Conservation (phyloP, 1,284 basidiomycete genomes). For the Trichosporon sp. region DNA sequence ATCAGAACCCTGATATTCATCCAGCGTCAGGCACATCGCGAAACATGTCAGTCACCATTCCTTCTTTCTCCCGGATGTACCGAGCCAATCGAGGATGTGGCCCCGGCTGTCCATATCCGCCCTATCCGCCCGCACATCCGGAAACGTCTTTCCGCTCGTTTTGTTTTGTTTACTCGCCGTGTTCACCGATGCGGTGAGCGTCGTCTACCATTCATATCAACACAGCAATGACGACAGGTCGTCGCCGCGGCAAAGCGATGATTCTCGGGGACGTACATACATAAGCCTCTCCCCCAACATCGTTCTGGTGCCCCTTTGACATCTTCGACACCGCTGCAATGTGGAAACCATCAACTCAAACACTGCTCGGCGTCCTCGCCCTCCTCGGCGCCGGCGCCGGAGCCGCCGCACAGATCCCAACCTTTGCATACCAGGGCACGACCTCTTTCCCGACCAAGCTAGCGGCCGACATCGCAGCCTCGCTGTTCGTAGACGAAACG, state of each 20-base stretch:
- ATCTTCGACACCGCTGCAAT: background rate
- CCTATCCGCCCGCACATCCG: background rate
- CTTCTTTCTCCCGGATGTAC: background rate
- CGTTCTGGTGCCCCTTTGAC: background rate
- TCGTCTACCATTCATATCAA: background rate
- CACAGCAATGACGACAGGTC: too few relatives aligned
- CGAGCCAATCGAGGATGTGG: background rate
- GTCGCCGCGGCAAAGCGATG: too few relatives aligned
- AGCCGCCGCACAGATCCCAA: background rate
- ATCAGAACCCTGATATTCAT: too few relatives aligned
- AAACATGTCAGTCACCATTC: too few relatives aligned
- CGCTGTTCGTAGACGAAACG: background rate
- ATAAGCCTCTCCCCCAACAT: too few relatives aligned
- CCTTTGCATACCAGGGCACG: background rate
- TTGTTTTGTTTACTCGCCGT: too few relatives aligned
- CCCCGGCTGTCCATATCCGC: background rate
- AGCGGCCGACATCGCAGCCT: slow-evolving; percentile 2
- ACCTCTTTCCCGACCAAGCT: background rate
- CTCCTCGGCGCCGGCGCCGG: background rate
- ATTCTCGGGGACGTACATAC: background rate
- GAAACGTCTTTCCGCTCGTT: too few relatives aligned
- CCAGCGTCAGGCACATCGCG: too few relatives aligned
- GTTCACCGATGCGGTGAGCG: background rate
- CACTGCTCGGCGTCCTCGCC: background rate
- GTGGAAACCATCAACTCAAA: background rate